Evolutionary conservation across 202 grass and related monocot species (phyloP).

Genomic region (Saccharum hybrid): DNA sequence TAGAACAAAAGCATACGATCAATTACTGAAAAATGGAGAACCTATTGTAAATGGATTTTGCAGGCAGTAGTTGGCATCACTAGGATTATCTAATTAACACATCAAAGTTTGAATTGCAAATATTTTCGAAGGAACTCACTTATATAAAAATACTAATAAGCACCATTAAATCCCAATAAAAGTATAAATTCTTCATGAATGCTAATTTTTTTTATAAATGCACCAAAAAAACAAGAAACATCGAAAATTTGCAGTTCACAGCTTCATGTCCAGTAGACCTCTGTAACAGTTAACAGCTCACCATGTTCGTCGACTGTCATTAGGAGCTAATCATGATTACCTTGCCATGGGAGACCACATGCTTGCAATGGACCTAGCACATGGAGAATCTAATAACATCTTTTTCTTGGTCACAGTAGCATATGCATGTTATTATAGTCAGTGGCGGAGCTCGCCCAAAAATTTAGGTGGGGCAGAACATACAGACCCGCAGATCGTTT

Average conservation of each 20-base stretch:
- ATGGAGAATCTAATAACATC: conserved; percentile 1
- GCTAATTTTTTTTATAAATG: conserved; percentile 10
- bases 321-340: background rate
- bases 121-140: background rate
- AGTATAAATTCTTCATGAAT: conserved; percentile 1
- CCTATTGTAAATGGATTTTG: background rate
- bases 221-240: background rate
- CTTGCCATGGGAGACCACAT: background rate
- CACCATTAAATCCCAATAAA: conserved; percentile 15
- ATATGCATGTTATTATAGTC: conserved; percentile 1
- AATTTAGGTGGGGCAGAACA: no score
- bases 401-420: background rate
- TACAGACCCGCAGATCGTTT: no score
- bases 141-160: conserved; percentile 17
- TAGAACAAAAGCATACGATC: background rate
- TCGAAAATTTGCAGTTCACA: background rate
- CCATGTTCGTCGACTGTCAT: background rate
- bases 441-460: no score
- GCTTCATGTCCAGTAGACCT: background rate
- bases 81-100: conserved; percentile 12
- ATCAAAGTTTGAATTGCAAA: conserved; percentile 24
- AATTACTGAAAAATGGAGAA: background rate
- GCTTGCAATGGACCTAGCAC: background rate
- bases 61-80: background rate
- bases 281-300: background rate